Evolutionary conservation across 2,329 filamentous ascomycete species (phyloP), one percentile per base, ranked within the genome.

Genomic region (Calonectria leucothoes): DNA sequence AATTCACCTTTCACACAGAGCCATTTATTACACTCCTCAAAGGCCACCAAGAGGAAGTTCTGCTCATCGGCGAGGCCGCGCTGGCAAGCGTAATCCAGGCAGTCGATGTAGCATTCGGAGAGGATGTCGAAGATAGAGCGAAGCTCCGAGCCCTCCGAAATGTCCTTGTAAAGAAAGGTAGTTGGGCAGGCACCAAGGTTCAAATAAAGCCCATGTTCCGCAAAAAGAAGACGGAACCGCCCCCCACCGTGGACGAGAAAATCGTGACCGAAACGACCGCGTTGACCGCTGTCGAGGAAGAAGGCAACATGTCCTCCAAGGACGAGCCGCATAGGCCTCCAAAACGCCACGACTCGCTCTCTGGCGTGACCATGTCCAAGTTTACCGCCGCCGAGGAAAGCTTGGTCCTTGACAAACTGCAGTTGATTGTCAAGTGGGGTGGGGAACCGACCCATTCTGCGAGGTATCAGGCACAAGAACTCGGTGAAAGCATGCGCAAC

Each of bases 181-280:
- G 92, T 25, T 98, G 96, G 94, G 93, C 95, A 5, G 97, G 97
- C 0, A 99, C 97, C 1, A 99, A 99, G 84, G 95, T 99, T 2
- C 97, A 99, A 84, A 98, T 99, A 83, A 99, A 99, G 84, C 97
- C 97, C 12, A 98, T 99, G 95, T 99, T 99, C 84, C 93, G 96
- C 66, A 98, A 96, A 86, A 93, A 95, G 81, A 95, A 92, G 81
- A 90, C 92, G 3, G 91, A 94, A 65, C 91, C 93, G 76, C 82
- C 86, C 72, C 64, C 82, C 4, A 72, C 82, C 2, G 82, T 85
- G 5, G 82, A 85, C 15, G 86, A 87, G 72, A 76, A 81, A 6
- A 74, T 74, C 17, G 25, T 77, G 6, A 81, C 85, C 15, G 83
- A 85, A 63, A 75, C 79, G 55, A 74, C 79, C 51, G 79, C 82